phyloP scores from a whole-genome alignment of 352 stramenopile genomes.

The Globisporangium nagaii region DNA sequence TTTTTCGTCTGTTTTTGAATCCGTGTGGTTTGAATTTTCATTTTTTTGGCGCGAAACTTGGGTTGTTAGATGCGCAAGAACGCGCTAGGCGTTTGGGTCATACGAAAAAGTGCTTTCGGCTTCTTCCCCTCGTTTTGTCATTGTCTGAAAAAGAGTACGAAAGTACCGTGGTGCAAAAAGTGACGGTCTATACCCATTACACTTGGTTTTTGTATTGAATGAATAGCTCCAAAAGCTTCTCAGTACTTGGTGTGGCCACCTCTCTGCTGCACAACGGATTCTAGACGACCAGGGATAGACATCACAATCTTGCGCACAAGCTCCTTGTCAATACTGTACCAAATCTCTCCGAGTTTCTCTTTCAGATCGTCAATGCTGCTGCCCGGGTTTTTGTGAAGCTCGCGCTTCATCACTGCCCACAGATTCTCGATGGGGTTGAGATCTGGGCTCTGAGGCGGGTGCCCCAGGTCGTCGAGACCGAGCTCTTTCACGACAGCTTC shows the following conservation, averaged over 20 bases:
- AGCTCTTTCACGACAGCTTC: conserved; percentile 1
- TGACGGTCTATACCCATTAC: not conserved
- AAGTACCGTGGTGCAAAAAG: not conserved
- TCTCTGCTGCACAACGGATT: conserved; percentile 1
- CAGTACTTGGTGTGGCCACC: conserved; percentile 1
- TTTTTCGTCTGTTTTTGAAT: conserved; percentile 3
- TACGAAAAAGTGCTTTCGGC: not conserved
- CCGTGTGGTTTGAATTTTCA: not conserved
- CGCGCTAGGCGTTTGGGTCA: not conserved
- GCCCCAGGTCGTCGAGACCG: not conserved
- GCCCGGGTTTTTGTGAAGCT: conserved; percentile 1
- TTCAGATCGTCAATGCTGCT: no score
- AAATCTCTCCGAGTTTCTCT: no score
- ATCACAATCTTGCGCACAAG: conserved; percentile 1
- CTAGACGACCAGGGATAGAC: not conserved
- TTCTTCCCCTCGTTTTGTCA: not conserved
- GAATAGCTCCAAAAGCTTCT: not conserved
- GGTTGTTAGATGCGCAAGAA: not conserved
- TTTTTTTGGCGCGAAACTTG: not conserved
- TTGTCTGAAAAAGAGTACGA: not conserved
- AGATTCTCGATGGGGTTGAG: conserved; percentile 1
- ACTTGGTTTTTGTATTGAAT: no score
- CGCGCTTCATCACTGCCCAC: not conserved
- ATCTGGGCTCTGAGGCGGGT: conserved; percentile 1
- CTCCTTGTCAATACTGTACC: conserved; percentile 1